These are phyloP conservation scores for Trichoderma gamsii DNA, from an alignment of 495 filamentous ascomycete genomes.

Conservation along the genomic window DNA sequence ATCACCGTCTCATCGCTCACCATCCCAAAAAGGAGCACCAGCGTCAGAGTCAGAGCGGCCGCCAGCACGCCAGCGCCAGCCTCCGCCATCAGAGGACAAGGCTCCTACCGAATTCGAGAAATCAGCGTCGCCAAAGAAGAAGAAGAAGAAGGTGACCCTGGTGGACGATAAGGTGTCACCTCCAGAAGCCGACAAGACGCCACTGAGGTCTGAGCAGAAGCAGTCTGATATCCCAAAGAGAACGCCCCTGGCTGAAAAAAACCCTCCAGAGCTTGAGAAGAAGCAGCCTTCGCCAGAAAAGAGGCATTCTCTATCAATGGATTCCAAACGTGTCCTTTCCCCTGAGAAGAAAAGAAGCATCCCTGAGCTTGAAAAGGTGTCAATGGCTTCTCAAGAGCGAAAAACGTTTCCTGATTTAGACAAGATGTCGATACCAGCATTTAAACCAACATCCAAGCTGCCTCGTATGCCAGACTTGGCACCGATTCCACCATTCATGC, in stretches of 20 bases:
- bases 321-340: not conserved
- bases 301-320: not conserved
- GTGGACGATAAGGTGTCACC: not conserved
- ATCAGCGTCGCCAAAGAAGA: constrained; percentile 10
- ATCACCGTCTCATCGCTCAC: constrained; percentile 18
- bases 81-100: constrained; percentile 19
- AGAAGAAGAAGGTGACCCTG: constrained; percentile 4
- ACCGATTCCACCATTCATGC: constrained; percentile 1
- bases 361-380: not conserved
- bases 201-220: not conserved
- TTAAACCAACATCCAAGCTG: not conserved
- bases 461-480: constrained; percentile 2
- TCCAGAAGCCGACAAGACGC: constrained; percentile 11
- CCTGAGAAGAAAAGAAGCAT: not conserved
- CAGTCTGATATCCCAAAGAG: constrained; percentile 11
- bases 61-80: constrained; percentile 18
- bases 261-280: constrained; percentile 17
- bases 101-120: not conserved
- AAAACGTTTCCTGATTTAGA: not conserved
- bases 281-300: not conserved
- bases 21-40: constrained; percentile 16
- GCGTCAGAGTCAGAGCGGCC: constrained; percentile 2
- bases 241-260: constrained; percentile 16
- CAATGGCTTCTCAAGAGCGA: not conserved
- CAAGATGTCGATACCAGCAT: not conserved